phyloP scores from a whole-genome alignment of 2,329 filamentous ascomycete genomes.

The Trichoderma cornu-damae region DNA sequence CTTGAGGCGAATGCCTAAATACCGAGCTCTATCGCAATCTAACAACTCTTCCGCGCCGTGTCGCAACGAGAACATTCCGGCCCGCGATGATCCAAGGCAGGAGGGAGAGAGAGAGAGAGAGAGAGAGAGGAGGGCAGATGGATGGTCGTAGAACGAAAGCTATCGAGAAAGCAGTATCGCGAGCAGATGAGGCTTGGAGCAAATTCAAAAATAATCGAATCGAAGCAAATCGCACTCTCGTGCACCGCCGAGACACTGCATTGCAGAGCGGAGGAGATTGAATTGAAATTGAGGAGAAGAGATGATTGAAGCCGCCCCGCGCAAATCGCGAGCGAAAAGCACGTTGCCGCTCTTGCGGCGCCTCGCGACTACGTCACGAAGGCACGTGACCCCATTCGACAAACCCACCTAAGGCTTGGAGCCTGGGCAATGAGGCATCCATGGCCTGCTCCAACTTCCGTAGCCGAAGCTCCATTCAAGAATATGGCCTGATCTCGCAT shows the following conservation, averaged over 20 bases:
- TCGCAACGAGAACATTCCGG: slow-evolving; percentile 4
- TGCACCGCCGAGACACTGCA: background rate
- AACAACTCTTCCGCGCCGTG: background rate
- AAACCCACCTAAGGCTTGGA: too few species aligned
- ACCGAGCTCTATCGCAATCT: background rate
- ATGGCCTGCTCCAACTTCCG: slow-evolving; percentile 27
- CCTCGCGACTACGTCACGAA: slow-evolving; percentile 27
- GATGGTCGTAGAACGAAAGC: background rate
- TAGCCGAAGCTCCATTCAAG: slow-evolving; percentile 33
- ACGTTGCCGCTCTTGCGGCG: too few species aligned
- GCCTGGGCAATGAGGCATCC: slow-evolving; percentile 33
- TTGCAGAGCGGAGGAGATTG: background rate
- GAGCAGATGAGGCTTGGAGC: background rate
- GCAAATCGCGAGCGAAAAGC: background rate
- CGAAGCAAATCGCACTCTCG: background rate
- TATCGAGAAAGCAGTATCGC: background rate
- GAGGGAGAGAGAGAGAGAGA: too few species aligned
- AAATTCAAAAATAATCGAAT: background rate
- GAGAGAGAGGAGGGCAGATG: background rate
- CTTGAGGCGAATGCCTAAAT: background rate
- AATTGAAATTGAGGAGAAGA: background rate
- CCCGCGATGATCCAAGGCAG: background rate
- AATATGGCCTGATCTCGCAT: slow-evolving; percentile 33
- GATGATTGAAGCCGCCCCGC: background rate
- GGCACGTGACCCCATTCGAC: slow-evolving; percentile 28